A percentile compares a stretch with the other conserved stretches of the same genome.
These are phyloP conservation scores for Stemphylium vesicarium DNA, from an alignment of 2,329 filamentous ascomycete genomes.

Conservation along the genomic window DNA sequence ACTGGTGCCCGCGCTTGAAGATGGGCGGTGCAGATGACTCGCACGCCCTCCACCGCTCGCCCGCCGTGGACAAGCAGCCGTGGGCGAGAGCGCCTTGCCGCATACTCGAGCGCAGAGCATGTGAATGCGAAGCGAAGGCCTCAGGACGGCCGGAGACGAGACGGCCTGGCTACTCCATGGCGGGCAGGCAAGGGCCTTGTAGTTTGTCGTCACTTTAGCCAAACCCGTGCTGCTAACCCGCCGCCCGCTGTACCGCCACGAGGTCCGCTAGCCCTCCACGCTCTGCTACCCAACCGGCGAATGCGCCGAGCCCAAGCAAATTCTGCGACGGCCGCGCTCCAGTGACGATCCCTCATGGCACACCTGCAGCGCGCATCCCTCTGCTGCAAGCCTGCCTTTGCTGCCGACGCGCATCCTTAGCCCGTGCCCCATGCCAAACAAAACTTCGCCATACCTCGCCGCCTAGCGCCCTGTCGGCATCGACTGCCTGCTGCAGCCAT, in stretches of 20 bases:
- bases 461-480: not conserved
- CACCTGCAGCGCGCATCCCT: conserved; percentile 12
- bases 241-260: conserved; percentile 38
- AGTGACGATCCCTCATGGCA: conserved; percentile 19
- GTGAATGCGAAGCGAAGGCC: not conserved
- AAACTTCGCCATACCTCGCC: conserved; percentile 1
- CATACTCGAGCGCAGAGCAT: not conserved
- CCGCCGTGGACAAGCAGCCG: not conserved
- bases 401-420: conserved; percentile 6
- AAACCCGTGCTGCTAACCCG: conserved; percentile 21
- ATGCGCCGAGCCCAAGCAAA: conserved; percentile 23
- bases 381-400: conserved; percentile 8
- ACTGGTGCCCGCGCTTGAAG: conserved; percentile 27
- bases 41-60: conserved; percentile 2
- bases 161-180: conserved; percentile 12
- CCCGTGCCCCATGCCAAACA: conserved; percentile 6
- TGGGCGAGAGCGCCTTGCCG: too few species aligned
- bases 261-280: conserved; percentile 25
- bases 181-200: conserved; percentile 6
- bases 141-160: not conserved
- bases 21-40: conserved; percentile 15
- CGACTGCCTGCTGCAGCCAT: conserved; percentile 3
- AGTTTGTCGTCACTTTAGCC: conserved; percentile 25
- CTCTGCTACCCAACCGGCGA: conserved; percentile 30
- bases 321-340: conserved; percentile 3